Base-by-base conservation (phyloP, 805 yeast species). In the Suhomyces prunicola region DNA sequence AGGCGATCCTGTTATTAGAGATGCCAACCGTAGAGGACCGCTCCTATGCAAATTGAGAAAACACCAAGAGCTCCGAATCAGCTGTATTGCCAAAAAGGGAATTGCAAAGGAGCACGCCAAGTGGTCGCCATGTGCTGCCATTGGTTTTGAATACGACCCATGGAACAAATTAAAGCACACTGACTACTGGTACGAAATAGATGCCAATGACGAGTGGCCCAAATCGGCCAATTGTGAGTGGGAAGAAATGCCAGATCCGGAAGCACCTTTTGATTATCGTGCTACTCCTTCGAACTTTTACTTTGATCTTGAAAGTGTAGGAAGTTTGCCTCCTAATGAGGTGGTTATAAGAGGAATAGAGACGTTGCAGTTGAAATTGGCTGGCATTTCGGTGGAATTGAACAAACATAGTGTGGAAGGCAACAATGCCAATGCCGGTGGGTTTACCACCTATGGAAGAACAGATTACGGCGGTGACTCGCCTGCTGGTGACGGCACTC, bases 121-220 rank as follows among this genome's bases (percentile, higher is more conserved):
- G 67, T 94, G 99, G 99, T 86, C 94, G 6, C 97, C 99, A 10
- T 88, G 96, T 60, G 82, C 97, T 0, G 98, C 98, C 22, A 82
- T 93, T 51, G 97, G 96, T 17, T 93, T 93, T 64, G 99, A 93
- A 70, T 93, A 93, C 66, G 99, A 93, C 65, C 99, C 99, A n/a
- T 93, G 97, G 96, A 94, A 94, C 73, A 94, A 93, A 72, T 79
- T 94, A 63, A 87, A 88, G 67, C 99, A 94, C 69, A 94, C 99
- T 0, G 97, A 91, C 62, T 89, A 82, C 66, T 94, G 99, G 99
- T 90, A 87, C 68, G 99, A 94, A 72, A 93, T 85, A 57, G 88
- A 85, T 66, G 87, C 89, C 33, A 90, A 83, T 40, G 82, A 78
- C 46, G 99, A 94, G 76, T 94, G 99, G 99, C 99, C 99, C 36